Percentiles rank a stretch among this genome's conserved stretches.
Conservation (phyloP, 257 asterid genomes). For the Penstemon eatonii region DNA sequence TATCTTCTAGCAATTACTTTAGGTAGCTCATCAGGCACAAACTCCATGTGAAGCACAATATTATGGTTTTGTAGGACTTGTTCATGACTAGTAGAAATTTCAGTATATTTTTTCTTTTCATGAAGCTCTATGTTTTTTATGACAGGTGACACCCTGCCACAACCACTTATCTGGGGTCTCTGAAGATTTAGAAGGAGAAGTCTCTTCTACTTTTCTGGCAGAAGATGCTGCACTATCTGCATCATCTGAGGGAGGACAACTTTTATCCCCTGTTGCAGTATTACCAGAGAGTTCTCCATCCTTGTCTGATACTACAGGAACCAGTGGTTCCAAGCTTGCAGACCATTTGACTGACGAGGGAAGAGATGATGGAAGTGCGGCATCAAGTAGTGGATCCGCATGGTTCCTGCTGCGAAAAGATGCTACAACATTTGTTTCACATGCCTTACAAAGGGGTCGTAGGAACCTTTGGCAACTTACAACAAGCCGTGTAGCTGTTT, state of each 20-base stretch:
- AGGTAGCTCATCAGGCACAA: not conserved
- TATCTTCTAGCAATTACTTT: no score
- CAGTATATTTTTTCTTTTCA: slow-evolving; percentile 1
- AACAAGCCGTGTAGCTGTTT: slow-evolving; percentile 89
- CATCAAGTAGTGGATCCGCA: slow-evolving; percentile 95
- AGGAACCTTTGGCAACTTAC: slow-evolving; percentile 98
- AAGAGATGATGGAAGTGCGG: slow-evolving; percentile 91
- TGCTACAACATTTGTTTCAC: slow-evolving; percentile 76
- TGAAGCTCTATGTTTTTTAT: slow-evolving; percentile 21
- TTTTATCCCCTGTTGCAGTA: slow-evolving; percentile 42
- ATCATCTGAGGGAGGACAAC: slow-evolving; percentile 38
- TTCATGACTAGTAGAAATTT: slow-evolving; percentile 3
- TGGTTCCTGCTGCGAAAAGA: slow-evolving; percentile 89
- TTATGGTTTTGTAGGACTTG: slow-evolving; percentile 3
- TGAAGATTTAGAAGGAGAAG: slow-evolving; percentile 36
- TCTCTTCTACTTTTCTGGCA: slow-evolving; percentile 41
- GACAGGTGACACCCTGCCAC: slow-evolving; percentile 49
- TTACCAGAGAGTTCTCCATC: slow-evolving; percentile 45
- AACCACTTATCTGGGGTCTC: slow-evolving; percentile 32
- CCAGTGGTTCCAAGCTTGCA: slow-evolving; percentile 35
- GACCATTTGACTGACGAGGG: slow-evolving; percentile 52
- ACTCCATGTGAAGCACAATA: not conserved
- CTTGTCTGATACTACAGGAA: slow-evolving; percentile 39
- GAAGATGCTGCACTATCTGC: slow-evolving; percentile 45
- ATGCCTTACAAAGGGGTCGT: slow-evolving; percentile 84